Percentiles rank a stretch among this genome's conserved stretches.
phyloP scores from a whole-genome alignment of 176 grass and related monocot genomes.

The Olyra latifolia region DNA sequence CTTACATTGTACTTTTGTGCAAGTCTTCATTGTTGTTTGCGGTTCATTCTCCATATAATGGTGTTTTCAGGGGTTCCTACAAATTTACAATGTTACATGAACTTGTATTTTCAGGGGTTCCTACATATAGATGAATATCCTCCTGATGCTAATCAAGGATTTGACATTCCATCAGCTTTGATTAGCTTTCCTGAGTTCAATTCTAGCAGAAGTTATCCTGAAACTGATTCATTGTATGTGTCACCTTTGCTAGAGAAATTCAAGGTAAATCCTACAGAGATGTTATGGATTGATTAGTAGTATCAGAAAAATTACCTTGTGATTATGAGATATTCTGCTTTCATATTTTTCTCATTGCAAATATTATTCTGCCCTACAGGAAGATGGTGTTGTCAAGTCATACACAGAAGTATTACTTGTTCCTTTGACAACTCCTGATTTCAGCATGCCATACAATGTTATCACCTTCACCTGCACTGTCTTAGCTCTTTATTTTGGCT shows the following conservation, averaged over 20 bases:
- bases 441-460: constrained; percentile 99
- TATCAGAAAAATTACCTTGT: not conserved
- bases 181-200: constrained; percentile 89
- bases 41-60: not conserved
- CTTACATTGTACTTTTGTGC: constrained; percentile 9
- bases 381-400: constrained; percentile 65
- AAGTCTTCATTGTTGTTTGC: constrained; percentile 7
- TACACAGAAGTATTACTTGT: constrained; percentile 98
- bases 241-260: constrained; percentile 74
- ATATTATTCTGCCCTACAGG: constrained; percentile 50
- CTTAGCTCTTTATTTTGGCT: constrained; percentile 91
- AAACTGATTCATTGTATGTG: constrained; percentile 26
- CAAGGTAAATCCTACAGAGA: constrained; percentile 50
- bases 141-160: constrained; percentile 99
- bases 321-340: not conserved
- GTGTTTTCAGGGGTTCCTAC: constrained; percentile 84
- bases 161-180: constrained; percentile 97
- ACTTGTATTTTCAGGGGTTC: constrained; percentile 71
- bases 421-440: constrained; percentile 98
- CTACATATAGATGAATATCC: constrained; percentile 98
- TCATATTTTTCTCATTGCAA: constrained; percentile 1
- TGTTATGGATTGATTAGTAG: constrained; percentile 18
- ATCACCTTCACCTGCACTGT: constrained; percentile 98
- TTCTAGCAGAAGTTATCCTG: constrained; percentile 69
- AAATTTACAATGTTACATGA: constrained; percentile 25